These are phyloP conservation scores for Trichophyton verrucosum DNA, from an alignment of 2,329 filamentous ascomycete genomes.

Conservation along the genomic window DNA sequence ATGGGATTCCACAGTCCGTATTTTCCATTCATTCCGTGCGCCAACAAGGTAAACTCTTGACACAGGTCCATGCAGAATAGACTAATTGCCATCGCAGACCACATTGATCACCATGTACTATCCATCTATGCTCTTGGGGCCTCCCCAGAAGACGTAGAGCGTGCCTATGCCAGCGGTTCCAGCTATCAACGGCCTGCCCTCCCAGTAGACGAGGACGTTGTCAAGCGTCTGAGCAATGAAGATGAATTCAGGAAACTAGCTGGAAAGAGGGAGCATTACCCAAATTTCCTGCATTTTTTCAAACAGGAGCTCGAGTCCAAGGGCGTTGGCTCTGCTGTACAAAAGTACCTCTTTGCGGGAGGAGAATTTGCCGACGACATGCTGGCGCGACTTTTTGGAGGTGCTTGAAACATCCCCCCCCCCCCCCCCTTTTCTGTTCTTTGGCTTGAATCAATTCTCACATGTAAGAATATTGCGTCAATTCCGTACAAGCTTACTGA, in stretches of 20 bases:
- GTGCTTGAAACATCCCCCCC: conserved; percentile 25
- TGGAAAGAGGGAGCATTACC: conserved; percentile 53
- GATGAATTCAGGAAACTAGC: conserved; percentile 47
- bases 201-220: conserved; percentile 37
- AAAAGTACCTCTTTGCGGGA: conserved; percentile 56
- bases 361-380: conserved; percentile 56
- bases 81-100: conserved; percentile 36
- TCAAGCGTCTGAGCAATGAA: conserved; percentile 47
- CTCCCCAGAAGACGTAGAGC: conserved; percentile 44
- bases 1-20: conserved; percentile 54
- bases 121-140: conserved; percentile 66
- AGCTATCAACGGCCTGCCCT: conserved; percentile 51
- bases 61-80: neutral
- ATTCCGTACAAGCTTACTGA: neutral
- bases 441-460: too few relatives aligned
- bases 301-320: conserved; percentile 55
- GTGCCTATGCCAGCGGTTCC: conserved; percentile 52
- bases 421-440: neutral
- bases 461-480: neutral
- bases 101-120: conserved; percentile 67
- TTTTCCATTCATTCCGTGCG: neutral
- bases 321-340: conserved; percentile 50
- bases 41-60: conserved; percentile 7
- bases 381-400: conserved; percentile 54
- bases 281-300: conserved; percentile 67